Base-by-base conservation (phyloP, 164 flowering plant genomes). In the Sextonia rubra region DNA sequence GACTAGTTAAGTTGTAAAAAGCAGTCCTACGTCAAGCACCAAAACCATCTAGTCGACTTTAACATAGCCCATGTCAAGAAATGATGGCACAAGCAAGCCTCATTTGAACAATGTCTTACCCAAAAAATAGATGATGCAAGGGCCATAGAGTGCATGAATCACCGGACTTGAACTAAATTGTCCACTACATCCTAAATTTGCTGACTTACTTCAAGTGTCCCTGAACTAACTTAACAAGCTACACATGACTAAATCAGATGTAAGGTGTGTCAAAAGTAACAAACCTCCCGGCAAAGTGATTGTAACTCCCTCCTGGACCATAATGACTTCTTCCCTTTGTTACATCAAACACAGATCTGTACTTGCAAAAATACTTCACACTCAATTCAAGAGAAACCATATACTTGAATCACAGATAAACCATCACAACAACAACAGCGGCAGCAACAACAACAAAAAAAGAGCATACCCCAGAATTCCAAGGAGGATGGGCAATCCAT, bases 271-370 rank as follows among this genome's bases (percentile, higher is more conserved):
- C 37, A 64, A 17, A 27, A 70, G 70, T 70, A 60, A 69, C 77
- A 23, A 72, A 89, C 97, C 98, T 92, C 81, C 99, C 99, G 56
- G 99, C 82, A 76, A 94, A 94, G 79, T 94, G 99, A 75, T 84
- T 77, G 84, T 94, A 94, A 66, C 90, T 88, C 32, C 95, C 97
- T 76, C 94, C 97, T 12, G 62, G 71, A 3, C 99, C 99, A 72
- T 94, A 94, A 76, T 94, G 97, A 47, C 87, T 84, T 81, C 80
- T 90, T 64, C 99, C 97, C 82, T 90, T 90, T 2, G 93, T 92
- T 27, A 94, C 99, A 82, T 94, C 99, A 83, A 91, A 92, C 69
- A 94, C 97, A 17, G 97, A 90, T 69, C 98, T 93, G 83, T 61
- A 55, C 52, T 62, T 62, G 73, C 49, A 56, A 76, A 60, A 4